Evolutionary conservation across 2,329 filamentous ascomycete genomes (phyloP).

Genomic region (Didymella arachidicola): DNA sequence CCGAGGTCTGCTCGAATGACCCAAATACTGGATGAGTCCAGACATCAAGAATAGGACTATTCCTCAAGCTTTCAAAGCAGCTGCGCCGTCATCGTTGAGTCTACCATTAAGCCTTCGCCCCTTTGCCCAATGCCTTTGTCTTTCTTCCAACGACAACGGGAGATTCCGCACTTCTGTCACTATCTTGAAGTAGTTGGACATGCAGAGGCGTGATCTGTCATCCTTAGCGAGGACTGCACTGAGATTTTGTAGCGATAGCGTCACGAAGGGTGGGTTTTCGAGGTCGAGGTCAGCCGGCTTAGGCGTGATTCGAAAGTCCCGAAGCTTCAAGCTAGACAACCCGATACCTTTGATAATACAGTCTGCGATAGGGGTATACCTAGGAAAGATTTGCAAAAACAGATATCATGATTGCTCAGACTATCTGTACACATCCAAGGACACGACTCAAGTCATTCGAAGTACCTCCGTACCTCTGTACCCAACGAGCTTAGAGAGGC

Average conservation of each 20-base stretch:
- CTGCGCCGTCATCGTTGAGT: not conserved
- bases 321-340: not conserved
- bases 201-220: not conserved
- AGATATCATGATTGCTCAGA: no score
- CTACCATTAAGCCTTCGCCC: not conserved
- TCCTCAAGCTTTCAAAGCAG: not conserved
- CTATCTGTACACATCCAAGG: no score
- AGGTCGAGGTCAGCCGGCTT: not conserved
- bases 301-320: not conserved
- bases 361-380: not conserved
- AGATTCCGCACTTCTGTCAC: not conserved
- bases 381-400: no score
- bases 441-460: no score
- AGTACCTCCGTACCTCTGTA: no score
- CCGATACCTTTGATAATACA: not conserved
- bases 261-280: not conserved
- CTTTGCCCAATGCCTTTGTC: not conserved
- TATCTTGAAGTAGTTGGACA: not conserved
- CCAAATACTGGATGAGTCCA: not conserved
- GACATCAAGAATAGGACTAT: not conserved
- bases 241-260: not conserved
- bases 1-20: not conserved
- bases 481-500: no score
- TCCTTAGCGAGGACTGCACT: not conserved
- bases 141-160: not conserved